Conservation (phyloP, 2,329 filamentous ascomycete species). For the Aspergillus awamori region DNA sequence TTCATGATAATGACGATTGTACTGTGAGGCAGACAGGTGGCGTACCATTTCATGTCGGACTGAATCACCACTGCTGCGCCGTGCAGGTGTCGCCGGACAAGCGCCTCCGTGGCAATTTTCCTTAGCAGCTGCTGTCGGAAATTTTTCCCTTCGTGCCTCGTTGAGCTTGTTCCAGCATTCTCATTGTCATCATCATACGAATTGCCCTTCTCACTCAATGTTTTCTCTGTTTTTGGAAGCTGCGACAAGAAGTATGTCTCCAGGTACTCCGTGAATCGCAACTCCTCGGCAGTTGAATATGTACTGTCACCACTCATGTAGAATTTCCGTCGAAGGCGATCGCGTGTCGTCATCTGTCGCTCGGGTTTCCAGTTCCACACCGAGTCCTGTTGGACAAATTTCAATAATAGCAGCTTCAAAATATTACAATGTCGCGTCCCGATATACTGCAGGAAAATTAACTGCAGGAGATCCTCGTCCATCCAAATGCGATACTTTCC, state of each 20-base stretch:
- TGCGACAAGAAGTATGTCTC: constrained; percentile 40
- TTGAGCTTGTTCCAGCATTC: constrained; percentile 16
- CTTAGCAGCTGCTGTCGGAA: constrained; percentile 46
- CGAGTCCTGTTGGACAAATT: constrained; percentile 7
- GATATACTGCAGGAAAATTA: constrained; percentile 51
- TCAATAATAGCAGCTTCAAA: constrained; percentile 21
- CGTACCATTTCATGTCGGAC: constrained; percentile 50
- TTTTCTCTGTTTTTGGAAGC: constrained; percentile 30
- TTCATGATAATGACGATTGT: constrained; percentile 48
- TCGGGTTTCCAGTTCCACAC: constrained; percentile 21
- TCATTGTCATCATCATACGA: constrained; percentile 31
- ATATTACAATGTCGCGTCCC: constrained; percentile 40
- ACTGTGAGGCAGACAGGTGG: constrained; percentile 48
- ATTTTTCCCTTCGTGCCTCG: constrained; percentile 19
- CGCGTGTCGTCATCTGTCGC: constrained; percentile 20
- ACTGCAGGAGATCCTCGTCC: constrained; percentile 51
- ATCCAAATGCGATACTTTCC: constrained; percentile 52
- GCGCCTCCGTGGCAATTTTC: constrained; percentile 43
- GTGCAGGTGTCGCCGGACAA: constrained; percentile 38
- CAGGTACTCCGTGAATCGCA: constrained; percentile 28
- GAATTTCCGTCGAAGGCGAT: constrained; percentile 31
- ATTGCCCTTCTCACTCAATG: constrained; percentile 27
- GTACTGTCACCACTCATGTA: constrained; percentile 18
- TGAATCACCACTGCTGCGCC: constrained; percentile 45
- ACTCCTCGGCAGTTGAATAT: not conserved